A percentile compares a stretch with the other conserved stretches of the same genome.
phyloP scores from a whole-genome alignment of 371 early-diverging fungal genomes.

The Rhizomucor pusillus region DNA sequence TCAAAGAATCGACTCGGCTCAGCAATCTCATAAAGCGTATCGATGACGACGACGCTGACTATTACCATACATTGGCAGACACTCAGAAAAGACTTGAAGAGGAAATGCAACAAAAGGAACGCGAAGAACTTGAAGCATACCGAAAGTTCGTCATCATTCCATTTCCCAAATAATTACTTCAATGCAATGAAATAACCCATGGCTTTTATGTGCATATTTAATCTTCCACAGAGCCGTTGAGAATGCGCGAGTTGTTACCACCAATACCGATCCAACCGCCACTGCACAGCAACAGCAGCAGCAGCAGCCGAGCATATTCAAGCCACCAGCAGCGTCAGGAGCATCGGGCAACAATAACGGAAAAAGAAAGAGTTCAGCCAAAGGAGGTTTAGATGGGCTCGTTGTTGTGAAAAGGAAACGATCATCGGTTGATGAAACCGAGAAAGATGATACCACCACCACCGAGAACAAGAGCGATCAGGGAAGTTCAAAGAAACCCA shows the following conservation, averaged over 20 bases:
- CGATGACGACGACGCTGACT: conserved; percentile 78
- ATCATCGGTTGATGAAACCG: conserved; percentile 10
- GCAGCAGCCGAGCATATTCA: background rate
- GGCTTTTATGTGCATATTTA: background rate
- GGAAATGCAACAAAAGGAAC: conserved; percentile 54
- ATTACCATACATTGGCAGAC: conserved; percentile 59
- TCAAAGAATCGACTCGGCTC: conserved; percentile 64
- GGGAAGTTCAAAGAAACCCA: background rate
- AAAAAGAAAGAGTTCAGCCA: conserved; percentile 8
- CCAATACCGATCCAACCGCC: background rate
- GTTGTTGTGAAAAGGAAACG: conserved; percentile 35
- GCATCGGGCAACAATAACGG: conserved; percentile 4
- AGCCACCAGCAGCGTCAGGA: background rate
- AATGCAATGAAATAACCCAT: background rate
- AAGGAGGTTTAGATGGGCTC: conserved; percentile 15
- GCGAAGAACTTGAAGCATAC: conserved; percentile 60
- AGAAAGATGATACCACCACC: conserved; percentile 3
- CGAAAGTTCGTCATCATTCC: conserved; percentile 40
- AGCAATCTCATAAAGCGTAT: conserved; percentile 73
- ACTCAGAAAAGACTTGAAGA: conserved; percentile 53
- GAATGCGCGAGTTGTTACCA: background rate
- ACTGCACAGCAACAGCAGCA: no score
- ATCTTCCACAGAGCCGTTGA: conserved; percentile 21
- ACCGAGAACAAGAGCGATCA: background rate
- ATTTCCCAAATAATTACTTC: no score